These are phyloP conservation scores for Termitomyces sp. DNA, from an alignment of 768 basidiomycete genomes.

Conservation along the genomic window DNA sequence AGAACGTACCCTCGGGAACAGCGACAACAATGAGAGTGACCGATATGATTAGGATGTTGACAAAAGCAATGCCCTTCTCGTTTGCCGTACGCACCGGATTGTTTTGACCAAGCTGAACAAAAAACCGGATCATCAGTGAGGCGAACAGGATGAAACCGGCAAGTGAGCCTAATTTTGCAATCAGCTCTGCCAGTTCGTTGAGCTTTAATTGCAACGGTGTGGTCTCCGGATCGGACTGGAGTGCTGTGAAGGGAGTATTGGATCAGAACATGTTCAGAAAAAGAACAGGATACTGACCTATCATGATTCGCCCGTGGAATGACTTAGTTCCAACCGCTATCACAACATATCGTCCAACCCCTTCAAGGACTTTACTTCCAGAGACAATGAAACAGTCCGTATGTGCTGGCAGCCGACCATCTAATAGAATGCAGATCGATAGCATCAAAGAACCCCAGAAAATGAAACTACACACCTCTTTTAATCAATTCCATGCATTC, in stretches of 20 bases:
- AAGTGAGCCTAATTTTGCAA: constrained; percentile 83
- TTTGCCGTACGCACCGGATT: constrained; percentile 60
- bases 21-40: constrained; percentile 69
- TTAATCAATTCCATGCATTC: constrained; percentile 57
- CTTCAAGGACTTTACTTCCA: constrained; percentile 91
- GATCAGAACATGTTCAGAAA: background rate
- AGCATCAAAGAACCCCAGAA: background rate
- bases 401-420: constrained; percentile 41
- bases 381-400: constrained; percentile 90
- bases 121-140: constrained; percentile 90
- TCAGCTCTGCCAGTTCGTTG: constrained; percentile 89
- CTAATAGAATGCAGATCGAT: background rate
- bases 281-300: constrained; percentile 47
- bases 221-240: constrained; percentile 80
- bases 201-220: constrained; percentile 94
- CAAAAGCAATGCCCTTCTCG: constrained; percentile 85
- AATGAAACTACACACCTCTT: constrained; percentile 4
- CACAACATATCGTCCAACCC: constrained; percentile 88
- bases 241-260: constrained; percentile 40
- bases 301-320: constrained; percentile 97
- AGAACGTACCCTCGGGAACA: constrained; percentile 37
- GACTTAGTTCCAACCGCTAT: constrained; percentile 89
- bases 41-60: constrained; percentile 89
- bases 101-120: constrained; percentile 72
- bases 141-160: constrained; percentile 80